Base-by-base conservation (phyloP, 2,329 filamentous ascomycete genomes). In the Fusarium miscanthi region DNA sequence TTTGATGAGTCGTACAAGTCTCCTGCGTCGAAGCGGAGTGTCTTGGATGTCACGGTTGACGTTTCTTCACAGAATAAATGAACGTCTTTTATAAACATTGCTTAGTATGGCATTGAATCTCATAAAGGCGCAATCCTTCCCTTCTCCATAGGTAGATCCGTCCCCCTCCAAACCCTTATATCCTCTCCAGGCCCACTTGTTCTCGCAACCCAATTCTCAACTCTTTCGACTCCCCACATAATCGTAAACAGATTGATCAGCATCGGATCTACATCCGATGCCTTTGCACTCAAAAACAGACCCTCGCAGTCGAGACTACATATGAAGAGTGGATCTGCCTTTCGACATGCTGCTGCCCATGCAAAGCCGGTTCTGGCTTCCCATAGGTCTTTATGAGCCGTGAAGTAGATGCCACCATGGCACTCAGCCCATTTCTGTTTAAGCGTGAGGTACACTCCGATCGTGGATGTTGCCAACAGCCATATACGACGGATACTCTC, bases 1-100 rank as follows among this genome's bases (percentile, higher is more conserved):
- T 76, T 76, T 45, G 48, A 69, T 7, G 63, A 19, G 21, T 56
- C 43, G 3, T 68, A 71, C 17, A 41, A 69, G 21, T 69, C 81
- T 2, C 2, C 25, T 3, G 9, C 30, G 16, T 25, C 25, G 8
- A 65, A 66, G 17, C 9, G 25, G 6, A 46, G 14, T 6, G 9
- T 48, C 8, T 3, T 21, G 11, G 23, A 66, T 1, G 62, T 66
- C 0, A 52, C 62, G 3, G 53, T 52, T 6, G 62, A 52, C 33
- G 14, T 52, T 13, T 66, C 30, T 11, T 8, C 21, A 17, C 13
- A 31, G 1, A 2, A 2, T 6, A 5, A 16, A 7, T 30, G 27
- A 30, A 30, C 3, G 9, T 7, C 27, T 8, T 8, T 8, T 9
- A 30, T 30, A 8, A 3, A 30, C 27, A 30, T 30, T 30, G 27